Evolutionary conservation across 345 rosid species (phyloP).

Genomic region (Melaleuca quinquenervia): DNA sequence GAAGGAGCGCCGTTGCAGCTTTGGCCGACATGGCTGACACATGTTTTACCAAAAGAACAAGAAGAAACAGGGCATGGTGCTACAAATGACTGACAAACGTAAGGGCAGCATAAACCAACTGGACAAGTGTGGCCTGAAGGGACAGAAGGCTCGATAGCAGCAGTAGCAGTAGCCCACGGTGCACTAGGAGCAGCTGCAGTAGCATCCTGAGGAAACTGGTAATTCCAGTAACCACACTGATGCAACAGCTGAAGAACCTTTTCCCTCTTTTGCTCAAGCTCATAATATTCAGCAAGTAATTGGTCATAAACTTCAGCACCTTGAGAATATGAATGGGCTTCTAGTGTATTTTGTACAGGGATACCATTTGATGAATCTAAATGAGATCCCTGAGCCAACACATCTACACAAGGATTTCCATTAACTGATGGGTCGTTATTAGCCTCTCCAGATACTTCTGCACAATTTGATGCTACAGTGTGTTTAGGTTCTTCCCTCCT

Average conservation of each 20-base stretch:
- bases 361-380: constrained; percentile 7
- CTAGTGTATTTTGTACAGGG: not conserved
- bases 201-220: constrained; percentile 22
- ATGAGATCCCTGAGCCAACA: constrained; percentile 1
- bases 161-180: constrained; percentile 8
- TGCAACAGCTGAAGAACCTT: constrained; percentile 33
- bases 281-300: constrained; percentile 44
- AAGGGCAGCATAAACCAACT: constrained; percentile 25
- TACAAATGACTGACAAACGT: constrained; percentile 13
- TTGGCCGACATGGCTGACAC: constrained; percentile 5
- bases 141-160: constrained; percentile 16
- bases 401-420: constrained; percentile 5
- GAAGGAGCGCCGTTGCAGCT: constrained; percentile 2
- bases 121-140: constrained; percentile 16
- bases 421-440: constrained; percentile 2
- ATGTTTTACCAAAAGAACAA: constrained; percentile 15
- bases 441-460: constrained; percentile 1
- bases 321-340: constrained; percentile 9
- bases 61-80: constrained; percentile 22
- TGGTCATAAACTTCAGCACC: constrained; percentile 28
- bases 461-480: not conserved
- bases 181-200: constrained; percentile 14
- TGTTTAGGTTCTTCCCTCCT: constrained; percentile 11
- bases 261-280: constrained; percentile 52
- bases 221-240: constrained; percentile 23